These are phyloP conservation scores for Glutinoglossum americanum DNA, from an alignment of 495 filamentous ascomycete genomes.

Conservation along the genomic window DNA sequence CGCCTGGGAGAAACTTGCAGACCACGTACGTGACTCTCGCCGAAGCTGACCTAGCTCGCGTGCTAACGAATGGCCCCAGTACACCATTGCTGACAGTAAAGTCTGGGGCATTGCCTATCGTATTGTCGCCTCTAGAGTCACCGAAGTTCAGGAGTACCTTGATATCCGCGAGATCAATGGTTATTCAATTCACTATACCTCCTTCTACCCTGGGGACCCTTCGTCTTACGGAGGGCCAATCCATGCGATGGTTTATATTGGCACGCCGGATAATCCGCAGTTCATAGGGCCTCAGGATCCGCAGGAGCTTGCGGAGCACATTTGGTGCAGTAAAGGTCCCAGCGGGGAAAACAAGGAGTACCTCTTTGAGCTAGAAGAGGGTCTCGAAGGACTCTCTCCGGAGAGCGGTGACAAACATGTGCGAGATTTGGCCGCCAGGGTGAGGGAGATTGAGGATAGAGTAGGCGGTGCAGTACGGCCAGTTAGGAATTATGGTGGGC, in stretches of 20 bases:
- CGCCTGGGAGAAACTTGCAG: slow-evolving; percentile 61
- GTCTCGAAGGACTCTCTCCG: slow-evolving; percentile 48
- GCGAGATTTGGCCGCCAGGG: slow-evolving; percentile 31
- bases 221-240: background rate
- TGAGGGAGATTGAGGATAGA: slow-evolving; percentile 29
- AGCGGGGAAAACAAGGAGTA: slow-evolving; percentile 90
- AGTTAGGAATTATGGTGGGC: slow-evolving; percentile 1
- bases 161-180: slow-evolving; percentile 96
- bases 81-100: slow-evolving; percentile 32
- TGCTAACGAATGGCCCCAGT: slow-evolving; percentile 5
- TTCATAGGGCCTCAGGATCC: slow-evolving; percentile 72
- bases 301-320: slow-evolving; percentile 63
- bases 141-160: slow-evolving; percentile 72
- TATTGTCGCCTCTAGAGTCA: slow-evolving; percentile 47
- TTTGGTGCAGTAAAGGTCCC: slow-evolving; percentile 51
- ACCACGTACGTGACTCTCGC: slow-evolving; percentile 25
- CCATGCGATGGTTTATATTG: slow-evolving; percentile 63
- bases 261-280: slow-evolving; percentile 80
- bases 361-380: slow-evolving; percentile 58
- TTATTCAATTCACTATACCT: slow-evolving; percentile 74
- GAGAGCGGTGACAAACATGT: slow-evolving; percentile 79
- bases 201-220: slow-evolving; percentile 40
- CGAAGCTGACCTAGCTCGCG: background rate
- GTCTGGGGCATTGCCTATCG: slow-evolving; percentile 93
- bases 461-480: slow-evolving; percentile 7